Evolutionary conservation across 208 protist genomes (phyloP).

Genomic region (Phytomonas serpens): DNA sequence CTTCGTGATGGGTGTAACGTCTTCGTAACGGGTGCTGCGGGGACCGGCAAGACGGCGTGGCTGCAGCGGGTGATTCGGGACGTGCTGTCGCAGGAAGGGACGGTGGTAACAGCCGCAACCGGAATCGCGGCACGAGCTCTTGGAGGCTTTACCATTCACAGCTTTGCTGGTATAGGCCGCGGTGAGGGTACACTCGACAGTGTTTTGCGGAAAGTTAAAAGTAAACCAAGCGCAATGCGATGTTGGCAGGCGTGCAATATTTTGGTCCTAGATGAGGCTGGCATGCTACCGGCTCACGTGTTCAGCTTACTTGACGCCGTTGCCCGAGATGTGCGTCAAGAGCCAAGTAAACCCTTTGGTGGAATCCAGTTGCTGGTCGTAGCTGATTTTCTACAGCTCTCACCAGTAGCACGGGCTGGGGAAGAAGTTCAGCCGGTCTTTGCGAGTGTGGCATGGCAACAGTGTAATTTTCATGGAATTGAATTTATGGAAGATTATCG

Average conservation of each 20-base stretch:
- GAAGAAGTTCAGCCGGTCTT: conserved; percentile 55
- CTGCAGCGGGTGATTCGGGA: conserved; percentile 35
- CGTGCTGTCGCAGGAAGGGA: conserved; percentile 19
- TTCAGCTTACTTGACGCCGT: conserved; percentile 65
- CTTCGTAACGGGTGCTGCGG: conserved; percentile 68
- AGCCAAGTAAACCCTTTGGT: conserved; percentile 48
- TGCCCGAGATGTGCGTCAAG: conserved; percentile 44
- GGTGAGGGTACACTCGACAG: conserved; percentile 22
- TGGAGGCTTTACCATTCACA: conserved; percentile 61
- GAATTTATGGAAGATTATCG: conserved; percentile 34
- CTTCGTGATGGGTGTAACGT: conserved; percentile 44
- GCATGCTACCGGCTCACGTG: conserved; percentile 62
- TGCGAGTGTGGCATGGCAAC: conserved; percentile 30
- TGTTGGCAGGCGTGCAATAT: conserved; percentile 49
- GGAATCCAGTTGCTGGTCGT: conserved; percentile 86
- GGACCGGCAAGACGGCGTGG: conserved; percentile 80
- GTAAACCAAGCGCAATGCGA: conserved; percentile 20
- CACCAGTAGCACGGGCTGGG: conserved; percentile 32
- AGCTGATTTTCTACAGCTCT: conserved; percentile 86
- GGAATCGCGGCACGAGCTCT: conserved; percentile 70
- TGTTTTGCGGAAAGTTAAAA: conserved; percentile 24
- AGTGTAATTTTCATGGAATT: conserved; percentile 25
- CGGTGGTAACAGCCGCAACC: conserved; percentile 59
- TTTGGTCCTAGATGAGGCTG: conserved; percentile 84
- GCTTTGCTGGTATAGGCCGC: conserved; percentile 58